Percentiles rank a stretch among this genome's conserved stretches.
phyloP scores from a whole-genome alignment of 139 green algal genomes.

The Pseudopediastrum boryanum region DNA sequence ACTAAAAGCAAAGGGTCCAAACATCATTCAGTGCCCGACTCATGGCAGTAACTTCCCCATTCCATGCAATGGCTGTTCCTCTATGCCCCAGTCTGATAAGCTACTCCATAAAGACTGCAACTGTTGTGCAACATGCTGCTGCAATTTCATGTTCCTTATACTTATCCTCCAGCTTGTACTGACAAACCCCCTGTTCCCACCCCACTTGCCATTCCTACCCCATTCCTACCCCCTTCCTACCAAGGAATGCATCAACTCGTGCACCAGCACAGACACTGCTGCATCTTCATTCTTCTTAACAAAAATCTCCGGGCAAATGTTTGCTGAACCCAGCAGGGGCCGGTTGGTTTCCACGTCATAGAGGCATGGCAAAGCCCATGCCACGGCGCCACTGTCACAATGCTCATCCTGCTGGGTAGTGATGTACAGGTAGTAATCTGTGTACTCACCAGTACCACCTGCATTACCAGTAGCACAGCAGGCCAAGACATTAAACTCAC shows the following conservation, averaged over 20 bases:
- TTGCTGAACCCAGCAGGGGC: slow-evolving; percentile 46
- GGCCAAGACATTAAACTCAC: neutral
- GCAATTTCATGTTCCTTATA: too few relatives aligned
- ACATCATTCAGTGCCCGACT: too few relatives aligned
- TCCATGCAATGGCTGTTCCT: too few relatives aligned
- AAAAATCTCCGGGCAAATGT: slow-evolving; percentile 49
- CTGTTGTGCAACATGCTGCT: too few relatives aligned
- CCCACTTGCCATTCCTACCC: neutral
- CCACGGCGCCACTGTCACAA: slow-evolving; percentile 44
- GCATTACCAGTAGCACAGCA: neutral
- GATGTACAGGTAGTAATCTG: slow-evolving; percentile 60
- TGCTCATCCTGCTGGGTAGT: slow-evolving; percentile 47
- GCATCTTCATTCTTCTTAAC: too few relatives aligned
- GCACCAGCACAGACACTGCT: slow-evolving; percentile 38
- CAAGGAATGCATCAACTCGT: slow-evolving; percentile 60
- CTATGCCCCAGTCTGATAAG: too few relatives aligned
- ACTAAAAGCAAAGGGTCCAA: neutral
- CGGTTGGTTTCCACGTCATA: slow-evolving; percentile 49
- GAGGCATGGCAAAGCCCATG: slow-evolving; percentile 52
- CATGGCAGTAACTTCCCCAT: too few relatives aligned
- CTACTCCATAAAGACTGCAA: too few relatives aligned
- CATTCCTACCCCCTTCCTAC: neutral
- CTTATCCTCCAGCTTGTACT: too few relatives aligned
- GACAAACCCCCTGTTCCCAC: neutral
- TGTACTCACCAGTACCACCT: slow-evolving; percentile 35